These are phyloP conservation scores for Hysterangium stoloniferum DNA, from an alignment of 768 basidiomycete species.

Conservation along the genomic window DNA sequence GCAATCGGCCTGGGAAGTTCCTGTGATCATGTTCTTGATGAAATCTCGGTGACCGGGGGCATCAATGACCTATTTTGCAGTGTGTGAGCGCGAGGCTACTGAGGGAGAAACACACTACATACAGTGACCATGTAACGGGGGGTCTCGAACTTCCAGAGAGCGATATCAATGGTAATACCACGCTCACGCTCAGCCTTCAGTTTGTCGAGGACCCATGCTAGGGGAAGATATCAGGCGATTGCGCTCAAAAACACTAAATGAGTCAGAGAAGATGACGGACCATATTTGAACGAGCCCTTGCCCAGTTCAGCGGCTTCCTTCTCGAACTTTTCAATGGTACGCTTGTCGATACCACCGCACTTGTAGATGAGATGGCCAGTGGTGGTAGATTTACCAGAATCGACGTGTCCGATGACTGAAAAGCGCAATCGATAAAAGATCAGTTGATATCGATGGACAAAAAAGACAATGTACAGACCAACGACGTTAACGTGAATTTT, in stretches of 20 bases:
- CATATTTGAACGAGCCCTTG: constrained; percentile 98
- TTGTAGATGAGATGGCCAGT: constrained; percentile 99
- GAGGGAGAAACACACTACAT: constrained; percentile 26
- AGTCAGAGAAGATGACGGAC: constrained; percentile 39
- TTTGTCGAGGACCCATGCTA: constrained; percentile 99
- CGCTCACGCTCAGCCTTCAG: constrained; percentile 99
- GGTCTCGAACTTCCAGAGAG: constrained; percentile 99
- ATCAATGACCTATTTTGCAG: constrained; percentile 74
- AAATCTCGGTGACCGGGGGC: constrained; percentile 99
- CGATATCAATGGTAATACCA: constrained; percentile 99
- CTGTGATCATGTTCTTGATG: constrained; percentile 99
- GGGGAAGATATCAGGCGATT: constrained; percentile 23
- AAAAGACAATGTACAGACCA: constrained; percentile 45
- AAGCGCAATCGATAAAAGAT: constrained; percentile 25
- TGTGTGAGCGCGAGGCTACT: not conserved
- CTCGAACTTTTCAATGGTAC: constrained; percentile 99
- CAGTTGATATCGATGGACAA: constrained; percentile 13
- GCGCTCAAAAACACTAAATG: not conserved
- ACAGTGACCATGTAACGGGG: constrained; percentile 93
- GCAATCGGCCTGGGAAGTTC: constrained; percentile 99
- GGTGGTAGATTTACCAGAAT: constrained; percentile 99
- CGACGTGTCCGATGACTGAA: constrained; percentile 96
- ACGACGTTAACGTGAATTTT: constrained; percentile 97
- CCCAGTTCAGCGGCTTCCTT: constrained; percentile 99
- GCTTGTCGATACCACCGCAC: constrained; percentile 99